phyloP scores from a whole-genome alignment of 2,329 filamentous ascomycete species.

The Fusarium lyarnte region DNA sequence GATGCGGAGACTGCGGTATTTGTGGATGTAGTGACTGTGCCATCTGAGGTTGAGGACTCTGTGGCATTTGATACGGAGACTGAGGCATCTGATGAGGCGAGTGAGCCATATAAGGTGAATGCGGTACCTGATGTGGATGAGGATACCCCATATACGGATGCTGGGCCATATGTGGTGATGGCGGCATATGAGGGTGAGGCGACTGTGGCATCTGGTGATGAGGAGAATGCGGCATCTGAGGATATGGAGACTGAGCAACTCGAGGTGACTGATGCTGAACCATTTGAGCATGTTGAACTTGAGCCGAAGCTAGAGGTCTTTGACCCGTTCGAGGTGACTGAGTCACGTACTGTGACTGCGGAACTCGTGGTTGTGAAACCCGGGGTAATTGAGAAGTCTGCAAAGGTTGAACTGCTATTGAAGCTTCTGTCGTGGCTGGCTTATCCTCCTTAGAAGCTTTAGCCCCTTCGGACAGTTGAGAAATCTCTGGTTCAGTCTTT shows the following conservation, averaged over 20 bases:
- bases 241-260: background rate
- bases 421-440: background rate
- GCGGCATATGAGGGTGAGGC: background rate
- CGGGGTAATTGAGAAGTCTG: background rate
- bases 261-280: background rate
- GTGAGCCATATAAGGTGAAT: background rate
- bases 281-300: background rate
- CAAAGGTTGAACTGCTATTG: background rate
- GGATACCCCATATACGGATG: background rate
- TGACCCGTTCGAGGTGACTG: background rate
- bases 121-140: background rate
- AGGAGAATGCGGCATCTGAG: background rate
- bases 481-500: background rate
- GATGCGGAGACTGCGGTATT: background rate
- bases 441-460: background rate
- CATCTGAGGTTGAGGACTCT: background rate
- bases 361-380: background rate
- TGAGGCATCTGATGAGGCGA: background rate
- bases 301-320: background rate
- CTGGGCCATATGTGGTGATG: background rate
- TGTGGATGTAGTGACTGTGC: background rate
- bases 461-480: background rate
- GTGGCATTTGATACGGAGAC: background rate
- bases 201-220: background rate
- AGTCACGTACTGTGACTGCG: background rate